Evolutionary conservation across 352 stramenopile genomes (phyloP).

Genomic region (Chrysophaeum taylorii): DNA sequence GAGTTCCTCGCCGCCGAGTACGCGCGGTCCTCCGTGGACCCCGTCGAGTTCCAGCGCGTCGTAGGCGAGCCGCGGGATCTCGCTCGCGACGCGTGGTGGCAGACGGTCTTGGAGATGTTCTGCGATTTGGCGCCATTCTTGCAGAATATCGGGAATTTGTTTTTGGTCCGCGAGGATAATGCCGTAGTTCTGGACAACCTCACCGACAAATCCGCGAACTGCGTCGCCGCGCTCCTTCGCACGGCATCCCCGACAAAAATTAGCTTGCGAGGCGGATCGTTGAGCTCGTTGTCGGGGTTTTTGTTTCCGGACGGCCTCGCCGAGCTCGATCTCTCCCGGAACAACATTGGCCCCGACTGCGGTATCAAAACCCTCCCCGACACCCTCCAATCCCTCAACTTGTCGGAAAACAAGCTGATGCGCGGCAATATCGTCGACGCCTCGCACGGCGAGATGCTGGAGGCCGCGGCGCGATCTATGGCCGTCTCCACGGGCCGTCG

Average conservation of each 20-base stretch:
- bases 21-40: neutral
- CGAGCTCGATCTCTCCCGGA: neutral
- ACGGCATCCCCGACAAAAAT: neutral
- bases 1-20: conserved; percentile 9
- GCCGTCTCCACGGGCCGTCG: too few species aligned
- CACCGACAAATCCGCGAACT: neutral
- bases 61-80: neutral
- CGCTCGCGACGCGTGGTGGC: conserved; percentile 12
- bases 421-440: too few species aligned
- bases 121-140: neutral
- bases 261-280: too few species aligned
- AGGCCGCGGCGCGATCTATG: too few species aligned
- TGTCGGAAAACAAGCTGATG: too few species aligned
- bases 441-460: too few species aligned
- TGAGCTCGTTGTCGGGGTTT: too few species aligned
- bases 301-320: too few species aligned
- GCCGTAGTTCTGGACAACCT: neutral
- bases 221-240: neutral
- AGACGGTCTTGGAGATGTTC: conserved; percentile 12
- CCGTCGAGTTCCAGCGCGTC: neutral
- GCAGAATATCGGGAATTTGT: neutral
- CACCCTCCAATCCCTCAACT: too few species aligned
- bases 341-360: neutral
- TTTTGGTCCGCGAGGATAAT: too few species aligned
- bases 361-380: neutral